Base-by-base conservation (phyloP, 805 yeast species). In the Saccharomycopsis oosterbeekiorum region DNA sequence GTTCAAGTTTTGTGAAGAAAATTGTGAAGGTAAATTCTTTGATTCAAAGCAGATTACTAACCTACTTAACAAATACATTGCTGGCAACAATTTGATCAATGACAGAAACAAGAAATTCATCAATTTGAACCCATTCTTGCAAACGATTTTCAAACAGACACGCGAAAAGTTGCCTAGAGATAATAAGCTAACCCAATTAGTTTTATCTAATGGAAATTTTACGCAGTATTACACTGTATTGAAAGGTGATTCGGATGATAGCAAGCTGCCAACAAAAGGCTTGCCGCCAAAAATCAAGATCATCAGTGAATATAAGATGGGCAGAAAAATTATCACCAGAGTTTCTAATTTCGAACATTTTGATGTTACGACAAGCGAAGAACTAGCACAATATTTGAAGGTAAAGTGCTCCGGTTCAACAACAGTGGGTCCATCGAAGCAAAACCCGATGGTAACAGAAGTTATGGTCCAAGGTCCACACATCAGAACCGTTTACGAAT, bases 381-480 rank as follows among this genome's bases (percentile, higher is more conserved):
- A 77, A 10, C 72, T 94, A 17, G 85, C 96, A 1, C 83, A 82
- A 37, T 86, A 84, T 54, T 73, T 93, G 65, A 84, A 86, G 62
- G 83, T 84, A 21, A 84, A 84, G 65, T 94, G 98, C 70, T 92
- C 97, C 12, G 97, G 97, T 0, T 89, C 97, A 0, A 80, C 94
- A 0, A 84, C 97, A 0, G 78, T 88, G 11, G 86, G 85, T 0
- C 83, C 81, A 36, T 80, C 83, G 51, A 75, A 76, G 15, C 81
- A 80, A 47, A 79, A 81, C 58, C 85, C 85, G 4, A 80, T 78
- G 43, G 68, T 80, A 0, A 71, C 77, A 50, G 96, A 89, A 67
- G 90, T 94, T 3, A 79, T 84, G 56, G 96, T 94, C 1, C 98
- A 94, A 74, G 99, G 99, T 0, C 88, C 93, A 1, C 98, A 93